phyloP scores from a whole-genome alignment of 140 eudicot genomes.

The Anethum foeniculum region DNA sequence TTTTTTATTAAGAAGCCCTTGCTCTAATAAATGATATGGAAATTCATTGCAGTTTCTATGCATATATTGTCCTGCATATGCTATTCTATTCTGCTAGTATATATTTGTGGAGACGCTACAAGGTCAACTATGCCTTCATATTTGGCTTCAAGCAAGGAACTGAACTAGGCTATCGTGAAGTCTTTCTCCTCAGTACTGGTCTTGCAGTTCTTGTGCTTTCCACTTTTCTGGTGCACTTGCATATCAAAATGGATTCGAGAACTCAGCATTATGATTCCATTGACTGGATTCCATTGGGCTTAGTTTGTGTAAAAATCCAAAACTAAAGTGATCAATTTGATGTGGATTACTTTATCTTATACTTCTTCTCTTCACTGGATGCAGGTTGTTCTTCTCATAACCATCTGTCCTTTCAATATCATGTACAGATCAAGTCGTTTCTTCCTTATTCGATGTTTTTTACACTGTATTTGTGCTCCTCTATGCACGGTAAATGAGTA shows the following conservation, averaged over 20 bases:
- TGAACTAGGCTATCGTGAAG: conserved; percentile 62
- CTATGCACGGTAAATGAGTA: conserved; percentile 52
- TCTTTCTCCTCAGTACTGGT: conserved; percentile 63
- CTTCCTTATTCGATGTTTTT: conserved; percentile 40
- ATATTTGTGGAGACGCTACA: conserved; percentile 71
- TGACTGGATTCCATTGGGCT: conserved; percentile 55
- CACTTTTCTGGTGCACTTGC: conserved; percentile 60
- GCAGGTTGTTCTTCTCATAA: conserved; percentile 53
- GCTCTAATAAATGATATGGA: conserved; percentile 22
- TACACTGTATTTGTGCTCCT: conserved; percentile 77
- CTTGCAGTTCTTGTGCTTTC: conserved; percentile 64
- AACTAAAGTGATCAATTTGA: conserved; percentile 5
- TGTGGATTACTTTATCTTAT: neutral
- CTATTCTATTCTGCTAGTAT: conserved; percentile 70
- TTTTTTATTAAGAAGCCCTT: neutral
- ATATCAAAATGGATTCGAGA: conserved; percentile 51
- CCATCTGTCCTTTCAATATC: conserved; percentile 64
- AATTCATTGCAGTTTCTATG: conserved; percentile 55
- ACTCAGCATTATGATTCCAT: conserved; percentile 25
- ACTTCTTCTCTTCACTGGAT: conserved; percentile 12
- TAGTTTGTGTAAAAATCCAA: conserved; percentile 44
- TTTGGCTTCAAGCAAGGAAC: conserved; percentile 77
- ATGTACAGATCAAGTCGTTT: conserved; percentile 71
- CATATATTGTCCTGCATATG: conserved; percentile 61
- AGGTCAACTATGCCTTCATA: conserved; percentile 77